phyloP scores from a whole-genome alignment of 1,284 basidiomycete species.

The Ustilago trichophora region DNA sequence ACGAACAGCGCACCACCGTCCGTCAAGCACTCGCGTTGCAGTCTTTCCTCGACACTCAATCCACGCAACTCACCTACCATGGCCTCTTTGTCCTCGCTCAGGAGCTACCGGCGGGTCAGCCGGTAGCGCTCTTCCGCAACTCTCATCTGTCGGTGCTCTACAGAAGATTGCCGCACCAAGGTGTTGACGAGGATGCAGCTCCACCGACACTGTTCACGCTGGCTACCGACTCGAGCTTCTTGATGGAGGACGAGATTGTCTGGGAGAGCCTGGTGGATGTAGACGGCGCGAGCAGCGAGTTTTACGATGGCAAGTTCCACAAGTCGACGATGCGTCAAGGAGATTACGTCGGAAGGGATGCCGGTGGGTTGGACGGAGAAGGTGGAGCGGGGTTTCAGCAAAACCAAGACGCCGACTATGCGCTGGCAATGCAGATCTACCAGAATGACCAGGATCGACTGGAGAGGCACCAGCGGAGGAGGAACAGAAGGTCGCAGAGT shows the following conservation, averaged over 20 bases:
- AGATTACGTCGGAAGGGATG: constrained; percentile 31
- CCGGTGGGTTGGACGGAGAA: constrained; percentile 2
- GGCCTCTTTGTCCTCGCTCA: constrained; percentile 72
- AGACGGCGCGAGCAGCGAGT: constrained; percentile 72
- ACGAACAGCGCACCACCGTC: constrained; percentile 19
- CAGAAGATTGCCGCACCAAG: constrained; percentile 54
- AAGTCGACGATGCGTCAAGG: constrained; percentile 36
- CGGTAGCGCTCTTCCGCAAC: constrained; percentile 84
- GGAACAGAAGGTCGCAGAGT: constrained; percentile 11
- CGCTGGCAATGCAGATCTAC: constrained; percentile 55
- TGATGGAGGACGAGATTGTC: constrained; percentile 77
- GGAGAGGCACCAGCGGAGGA: constrained; percentile 31
- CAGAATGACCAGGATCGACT: constrained; percentile 46
- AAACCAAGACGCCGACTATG: constrained; percentile 51
- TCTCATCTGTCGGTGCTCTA: constrained; percentile 88
- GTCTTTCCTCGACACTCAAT: constrained; percentile 74
- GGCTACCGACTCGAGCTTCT: constrained; percentile 82
- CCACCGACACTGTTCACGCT: constrained; percentile 74
- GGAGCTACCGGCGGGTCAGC: constrained; percentile 66
- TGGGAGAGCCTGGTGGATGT: constrained; percentile 90
- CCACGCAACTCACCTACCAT: constrained; percentile 85
- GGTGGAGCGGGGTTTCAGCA: constrained; percentile 1
- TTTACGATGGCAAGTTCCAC: constrained; percentile 51
- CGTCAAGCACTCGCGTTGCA: constrained; percentile 39
- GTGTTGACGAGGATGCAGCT: background rate